A percentile compares a stretch with the other conserved stretches of the same genome.
phyloP scores from a whole-genome alignment of 495 filamentous ascomycete species.

The Penicillium atrosanguineum region DNA sequence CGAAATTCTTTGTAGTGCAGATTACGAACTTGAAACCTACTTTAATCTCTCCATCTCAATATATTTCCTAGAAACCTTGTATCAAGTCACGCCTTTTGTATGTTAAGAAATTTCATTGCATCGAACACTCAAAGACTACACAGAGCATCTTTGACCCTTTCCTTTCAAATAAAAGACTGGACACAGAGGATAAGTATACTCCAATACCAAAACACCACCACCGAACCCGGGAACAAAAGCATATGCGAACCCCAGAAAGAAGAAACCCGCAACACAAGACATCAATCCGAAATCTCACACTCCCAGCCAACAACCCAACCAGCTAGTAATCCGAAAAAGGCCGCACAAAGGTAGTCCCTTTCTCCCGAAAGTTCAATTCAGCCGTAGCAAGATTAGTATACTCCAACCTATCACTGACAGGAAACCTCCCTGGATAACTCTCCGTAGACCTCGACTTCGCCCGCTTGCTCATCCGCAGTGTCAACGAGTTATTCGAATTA shows the following conservation, averaged over 20 bases:
- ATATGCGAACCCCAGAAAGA: background rate
- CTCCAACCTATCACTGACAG: slow-evolving; percentile 33
- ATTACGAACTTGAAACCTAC: no score
- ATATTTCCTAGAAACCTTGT: no score
- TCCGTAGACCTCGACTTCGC: slow-evolving; percentile 26
- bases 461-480: slow-evolving; percentile 3
- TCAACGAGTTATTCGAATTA: slow-evolving; percentile 5
- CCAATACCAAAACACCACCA: background rate
- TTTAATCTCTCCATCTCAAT: no score
- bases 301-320: background rate
- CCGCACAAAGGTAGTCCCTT: slow-evolving; percentile 29
- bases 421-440: slow-evolving; percentile 37
- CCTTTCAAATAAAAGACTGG: background rate
- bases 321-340: slow-evolving; percentile 36
- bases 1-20: no score
- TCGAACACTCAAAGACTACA: background rate
- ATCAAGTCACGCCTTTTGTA: background rate
- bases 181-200: background rate
- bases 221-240: background rate
- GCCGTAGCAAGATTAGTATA: slow-evolving; percentile 28
- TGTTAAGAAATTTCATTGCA: background rate
- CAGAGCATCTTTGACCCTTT: background rate
- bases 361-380: slow-evolving; percentile 21
- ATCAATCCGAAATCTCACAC: background rate
- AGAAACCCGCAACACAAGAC: background rate